phyloP scores from a whole-genome alignment of 441 rosid species.

The Pelargonium fulgidum region DNA sequence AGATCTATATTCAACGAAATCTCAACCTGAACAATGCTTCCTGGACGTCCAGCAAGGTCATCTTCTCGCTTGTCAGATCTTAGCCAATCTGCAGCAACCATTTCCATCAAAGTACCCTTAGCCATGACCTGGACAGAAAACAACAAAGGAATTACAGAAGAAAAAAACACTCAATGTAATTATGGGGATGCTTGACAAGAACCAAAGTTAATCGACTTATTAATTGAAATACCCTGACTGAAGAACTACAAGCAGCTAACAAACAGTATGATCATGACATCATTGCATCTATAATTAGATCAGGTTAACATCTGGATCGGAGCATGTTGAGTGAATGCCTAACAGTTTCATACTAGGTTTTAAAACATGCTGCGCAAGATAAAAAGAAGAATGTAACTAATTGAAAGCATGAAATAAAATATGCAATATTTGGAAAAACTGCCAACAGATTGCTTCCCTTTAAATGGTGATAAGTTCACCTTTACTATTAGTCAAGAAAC shows the following conservation, averaged over 20 bases:
- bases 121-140: constrained; percentile 59
- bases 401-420: not conserved
- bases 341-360: not conserved
- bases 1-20: constrained; percentile 11
- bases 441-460: not conserved
- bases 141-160: constrained; percentile 11
- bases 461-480: not conserved
- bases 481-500: too few species aligned
- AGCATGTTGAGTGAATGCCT: too few species aligned
- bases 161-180: not conserved
- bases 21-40: constrained; percentile 84
- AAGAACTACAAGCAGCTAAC: constrained; percentile 14
- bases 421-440: not conserved
- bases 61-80: constrained; percentile 89
- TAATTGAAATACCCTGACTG: constrained; percentile 5
- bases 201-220: constrained; percentile 5
- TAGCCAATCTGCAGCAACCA: constrained; percentile 98
- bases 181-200: constrained; percentile 4
- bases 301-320: too few species aligned
- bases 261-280: constrained; percentile 1
- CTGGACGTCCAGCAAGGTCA: constrained; percentile 82
- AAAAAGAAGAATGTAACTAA: not conserved
- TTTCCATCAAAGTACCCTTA: constrained; percentile 79
- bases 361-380: not conserved
- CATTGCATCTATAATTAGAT: too few species aligned